phyloP scores from a whole-genome alignment of 495 filamentous ascomycete genomes.

The Aspergillus leporis region DNA sequence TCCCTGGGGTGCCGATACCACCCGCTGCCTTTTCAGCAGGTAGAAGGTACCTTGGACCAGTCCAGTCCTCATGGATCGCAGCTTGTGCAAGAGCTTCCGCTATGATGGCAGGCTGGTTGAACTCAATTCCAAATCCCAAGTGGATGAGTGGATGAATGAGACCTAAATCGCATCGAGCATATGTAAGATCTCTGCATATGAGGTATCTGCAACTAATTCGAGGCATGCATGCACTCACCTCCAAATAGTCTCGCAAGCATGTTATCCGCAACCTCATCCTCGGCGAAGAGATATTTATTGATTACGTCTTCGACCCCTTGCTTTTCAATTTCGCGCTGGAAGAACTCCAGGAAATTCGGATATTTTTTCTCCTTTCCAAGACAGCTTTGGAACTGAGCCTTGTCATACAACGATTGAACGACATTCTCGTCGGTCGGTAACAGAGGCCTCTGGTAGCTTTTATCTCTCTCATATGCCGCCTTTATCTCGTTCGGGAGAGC shows the following conservation, averaged over 20 bases:
- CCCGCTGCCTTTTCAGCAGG: conserved; percentile 53
- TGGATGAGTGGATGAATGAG: conserved; percentile 83
- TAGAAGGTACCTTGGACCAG: conserved; percentile 49
- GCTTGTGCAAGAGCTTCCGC: conserved; percentile 79
- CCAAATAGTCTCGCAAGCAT: conserved; percentile 59
- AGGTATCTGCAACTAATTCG: background rate
- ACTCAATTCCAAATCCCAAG: conserved; percentile 80
- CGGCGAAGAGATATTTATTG: conserved; percentile 63
- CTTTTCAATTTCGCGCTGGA: conserved; percentile 65
- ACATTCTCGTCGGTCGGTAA: conserved; percentile 41
- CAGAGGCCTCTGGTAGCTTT: conserved; percentile 58
- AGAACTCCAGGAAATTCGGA: conserved; percentile 68
- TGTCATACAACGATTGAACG: conserved; percentile 53
- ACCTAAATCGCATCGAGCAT: conserved; percentile 38
- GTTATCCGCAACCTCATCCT: conserved; percentile 60
- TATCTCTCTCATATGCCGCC: conserved; percentile 58
- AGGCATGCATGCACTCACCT: conserved; percentile 36
- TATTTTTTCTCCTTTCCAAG: conserved; percentile 58
- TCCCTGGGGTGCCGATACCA: conserved; percentile 26
- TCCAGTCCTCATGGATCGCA: conserved; percentile 58
- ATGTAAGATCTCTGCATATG: background rate
- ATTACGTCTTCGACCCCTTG: conserved; percentile 61
- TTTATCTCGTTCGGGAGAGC: conserved; percentile 58
- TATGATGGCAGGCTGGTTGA: conserved; percentile 76
- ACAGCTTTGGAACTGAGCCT: conserved; percentile 50